Evolutionary conservation across 495 filamentous ascomycete species (phyloP).

Genomic region (Talaromyces adpressus): DNA sequence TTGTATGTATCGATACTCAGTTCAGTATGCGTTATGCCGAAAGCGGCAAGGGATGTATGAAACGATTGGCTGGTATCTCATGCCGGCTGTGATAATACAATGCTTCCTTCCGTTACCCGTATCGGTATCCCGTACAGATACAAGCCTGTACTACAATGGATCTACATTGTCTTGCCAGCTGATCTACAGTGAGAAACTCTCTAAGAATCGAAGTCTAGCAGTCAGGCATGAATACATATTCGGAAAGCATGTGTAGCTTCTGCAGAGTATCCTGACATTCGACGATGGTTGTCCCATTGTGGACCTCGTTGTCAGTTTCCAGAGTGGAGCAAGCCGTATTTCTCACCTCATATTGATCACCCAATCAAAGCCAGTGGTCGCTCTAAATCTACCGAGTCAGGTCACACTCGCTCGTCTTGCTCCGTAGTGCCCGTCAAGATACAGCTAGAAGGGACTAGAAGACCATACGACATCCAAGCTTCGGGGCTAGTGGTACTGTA

Average conservation of each 20-base stretch:
- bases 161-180: background rate
- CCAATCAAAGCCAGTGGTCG: background rate
- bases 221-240: background rate
- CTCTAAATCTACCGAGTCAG: background rate
- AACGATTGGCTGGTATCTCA: slow-evolving; percentile 24
- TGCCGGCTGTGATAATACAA: slow-evolving; percentile 10
- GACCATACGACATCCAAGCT: background rate
- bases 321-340: background rate
- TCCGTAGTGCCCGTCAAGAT: background rate
- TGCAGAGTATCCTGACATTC: background rate
- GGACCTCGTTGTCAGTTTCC: background rate
- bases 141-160: background rate
- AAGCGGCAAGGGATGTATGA: background rate
- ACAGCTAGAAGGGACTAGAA: background rate
- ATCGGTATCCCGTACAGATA: background rate
- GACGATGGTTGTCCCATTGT: background rate
- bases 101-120: background rate
- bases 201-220: background rate
- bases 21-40: background rate
- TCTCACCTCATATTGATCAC: background rate
- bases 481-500: slow-evolving; percentile 3
- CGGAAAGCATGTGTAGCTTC: background rate
- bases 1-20: background rate
- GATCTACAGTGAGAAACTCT: background rate
- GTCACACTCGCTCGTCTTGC: background rate